Evolutionary conservation across 2,329 filamentous ascomycete genomes (phyloP).

Genomic region (Plenodomus tracheiphilus): DNA sequence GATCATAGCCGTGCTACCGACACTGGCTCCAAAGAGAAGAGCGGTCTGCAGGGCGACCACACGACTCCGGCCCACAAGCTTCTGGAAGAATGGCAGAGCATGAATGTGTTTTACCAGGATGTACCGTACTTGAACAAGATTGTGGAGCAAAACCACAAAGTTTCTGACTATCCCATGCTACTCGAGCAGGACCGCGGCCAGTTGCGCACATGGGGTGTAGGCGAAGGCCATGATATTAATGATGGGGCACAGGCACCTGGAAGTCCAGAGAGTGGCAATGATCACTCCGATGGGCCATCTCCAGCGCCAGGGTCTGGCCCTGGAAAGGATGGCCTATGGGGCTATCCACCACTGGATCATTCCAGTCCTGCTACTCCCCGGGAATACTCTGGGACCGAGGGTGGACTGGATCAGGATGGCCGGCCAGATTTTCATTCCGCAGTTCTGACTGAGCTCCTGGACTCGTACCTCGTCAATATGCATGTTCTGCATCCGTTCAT

Average conservation of each 20-base stretch:
- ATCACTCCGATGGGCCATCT: conserved; percentile 43
- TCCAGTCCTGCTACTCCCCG: conserved; percentile 33
- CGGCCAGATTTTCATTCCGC: conserved; percentile 57
- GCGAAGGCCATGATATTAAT: conserved; percentile 70
- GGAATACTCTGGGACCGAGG: conserved; percentile 46
- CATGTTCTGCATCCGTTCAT: conserved; percentile 68
- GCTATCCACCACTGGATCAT: conserved; percentile 48
- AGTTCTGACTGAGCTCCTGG: conserved; percentile 55
- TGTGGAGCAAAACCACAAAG: conserved; percentile 66
- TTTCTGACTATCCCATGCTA: conserved; percentile 70
- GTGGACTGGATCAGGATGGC: conserved; percentile 58
- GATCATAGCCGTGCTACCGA: conserved; percentile 24
- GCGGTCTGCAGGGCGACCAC: conserved; percentile 76
- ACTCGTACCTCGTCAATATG: conserved; percentile 63
- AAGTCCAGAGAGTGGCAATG: conserved; percentile 41
- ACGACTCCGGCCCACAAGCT: conserved; percentile 87
- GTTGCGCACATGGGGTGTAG: conserved; percentile 75
- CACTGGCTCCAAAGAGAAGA: conserved; percentile 25
- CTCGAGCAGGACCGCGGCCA: conserved; percentile 74
- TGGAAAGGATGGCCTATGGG: conserved; percentile 53
- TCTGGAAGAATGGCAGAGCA: conserved; percentile 64
- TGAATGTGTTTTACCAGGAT: conserved; percentile 60
- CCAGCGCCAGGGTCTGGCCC: conserved; percentile 41
- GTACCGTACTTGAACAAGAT: conserved; percentile 60
- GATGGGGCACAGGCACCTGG: conserved; percentile 47